A percentile compares a stretch with the other conserved stretches of the same genome.
Evolutionary conservation across 1,284 basidiomycete species (phyloP).

Genomic region (Ustanciosporium gigantosporum): DNA sequence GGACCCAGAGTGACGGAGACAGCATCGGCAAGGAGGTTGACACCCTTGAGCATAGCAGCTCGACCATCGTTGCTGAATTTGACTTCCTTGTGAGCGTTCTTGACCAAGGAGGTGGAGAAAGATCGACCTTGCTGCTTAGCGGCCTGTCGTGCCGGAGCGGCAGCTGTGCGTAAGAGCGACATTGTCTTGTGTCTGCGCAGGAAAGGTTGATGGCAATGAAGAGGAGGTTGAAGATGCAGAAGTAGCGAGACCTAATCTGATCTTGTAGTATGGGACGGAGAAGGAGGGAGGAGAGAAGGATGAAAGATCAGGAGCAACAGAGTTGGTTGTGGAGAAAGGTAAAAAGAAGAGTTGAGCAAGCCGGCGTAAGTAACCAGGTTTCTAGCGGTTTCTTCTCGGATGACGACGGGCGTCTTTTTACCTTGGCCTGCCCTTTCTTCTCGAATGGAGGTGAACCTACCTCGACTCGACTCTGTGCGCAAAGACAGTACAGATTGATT

Average conservation of each 20-base stretch:
- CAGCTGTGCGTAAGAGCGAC: constrained; percentile 49
- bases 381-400: no score
- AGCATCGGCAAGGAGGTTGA: constrained; percentile 80
- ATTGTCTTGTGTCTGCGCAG: constrained; percentile 14
- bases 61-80: constrained; percentile 95
- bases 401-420: no score
- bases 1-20: constrained; percentile 90
- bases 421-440: no score
- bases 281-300: constrained; percentile 9
- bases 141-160: constrained; percentile 38
- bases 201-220: not conserved
- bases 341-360: no score
- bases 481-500: no score
- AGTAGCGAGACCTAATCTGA: no score
- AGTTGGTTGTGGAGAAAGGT: not conserved
- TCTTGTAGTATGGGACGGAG: no score
- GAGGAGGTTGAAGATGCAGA: no score
- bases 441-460: no score
- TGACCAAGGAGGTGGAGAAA: constrained; percentile 47
- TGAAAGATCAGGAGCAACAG: no score
- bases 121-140: constrained; percentile 36
- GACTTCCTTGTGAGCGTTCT: constrained; percentile 77
- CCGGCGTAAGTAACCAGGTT: no score
- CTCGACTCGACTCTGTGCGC: no score
- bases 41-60: constrained; percentile 89